phyloP scores from a whole-genome alignment of 2,329 filamentous ascomycete genomes.

The Fusarium phyllophilum region DNA sequence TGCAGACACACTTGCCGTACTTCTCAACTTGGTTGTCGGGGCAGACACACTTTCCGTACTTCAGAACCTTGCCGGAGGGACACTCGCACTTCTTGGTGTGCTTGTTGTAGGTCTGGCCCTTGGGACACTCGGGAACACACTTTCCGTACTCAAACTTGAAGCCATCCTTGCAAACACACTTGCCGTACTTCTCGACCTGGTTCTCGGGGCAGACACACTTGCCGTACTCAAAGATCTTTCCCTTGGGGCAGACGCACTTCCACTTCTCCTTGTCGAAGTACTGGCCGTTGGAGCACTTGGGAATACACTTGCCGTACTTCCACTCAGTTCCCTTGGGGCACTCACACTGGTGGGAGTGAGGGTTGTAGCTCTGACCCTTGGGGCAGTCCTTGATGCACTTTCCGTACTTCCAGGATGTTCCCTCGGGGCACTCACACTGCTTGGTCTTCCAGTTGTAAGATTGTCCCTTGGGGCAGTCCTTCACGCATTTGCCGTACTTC shows the following conservation, averaged over 20 bases:
- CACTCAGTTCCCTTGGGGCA: slow-evolving; percentile 12
- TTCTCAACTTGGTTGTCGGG: background rate
- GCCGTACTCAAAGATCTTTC: slow-evolving; percentile 17
- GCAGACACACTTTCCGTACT: slow-evolving; percentile 13
- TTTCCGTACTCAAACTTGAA: slow-evolving; percentile 17
- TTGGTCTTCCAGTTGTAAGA: slow-evolving; percentile 1
- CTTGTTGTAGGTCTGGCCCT: background rate
- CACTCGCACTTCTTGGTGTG: slow-evolving; percentile 15
- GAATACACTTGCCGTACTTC: slow-evolving; percentile 16
- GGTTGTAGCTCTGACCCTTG: slow-evolving; percentile 6
- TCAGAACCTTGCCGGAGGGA: slow-evolving; percentile 6
- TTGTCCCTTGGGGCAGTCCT: slow-evolving; percentile 15
- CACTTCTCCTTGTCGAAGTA: background rate
- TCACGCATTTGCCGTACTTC: slow-evolving; percentile 14
- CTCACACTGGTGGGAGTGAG: background rate
- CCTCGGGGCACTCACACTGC: background rate
- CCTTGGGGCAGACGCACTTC: slow-evolving; percentile 28
- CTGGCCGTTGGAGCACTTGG: slow-evolving; percentile 11
- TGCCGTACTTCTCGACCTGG: background rate
- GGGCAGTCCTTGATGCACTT: slow-evolving; percentile 21
- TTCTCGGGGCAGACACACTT: slow-evolving; percentile 19
- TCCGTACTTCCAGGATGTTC: slow-evolving; percentile 3
- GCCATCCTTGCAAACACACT: slow-evolving; percentile 10
- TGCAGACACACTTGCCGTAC: slow-evolving; percentile 6
- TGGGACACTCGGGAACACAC: slow-evolving; percentile 12